A percentile compares a stretch with the other conserved stretches of the same genome.
Conservation (phyloP, 2,329 filamentous ascomycete genomes). For the Aureobasidium sp. region DNA sequence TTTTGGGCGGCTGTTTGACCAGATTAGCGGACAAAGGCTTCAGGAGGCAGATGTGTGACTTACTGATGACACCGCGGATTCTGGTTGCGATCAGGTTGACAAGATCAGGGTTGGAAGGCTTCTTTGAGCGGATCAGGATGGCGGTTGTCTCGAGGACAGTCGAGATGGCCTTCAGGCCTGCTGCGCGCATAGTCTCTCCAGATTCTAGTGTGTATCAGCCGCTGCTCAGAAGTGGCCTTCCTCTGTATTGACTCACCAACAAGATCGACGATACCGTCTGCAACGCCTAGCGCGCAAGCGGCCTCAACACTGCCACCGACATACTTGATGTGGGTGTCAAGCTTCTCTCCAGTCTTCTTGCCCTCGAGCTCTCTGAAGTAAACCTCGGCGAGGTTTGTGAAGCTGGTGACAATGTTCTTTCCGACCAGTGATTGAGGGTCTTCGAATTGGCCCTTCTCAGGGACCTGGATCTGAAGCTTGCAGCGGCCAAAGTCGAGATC, state of each 20-base stretch:
- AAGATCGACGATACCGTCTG: constrained; percentile 94
- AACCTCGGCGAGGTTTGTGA: constrained; percentile 72
- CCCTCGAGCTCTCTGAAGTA: constrained; percentile 77
- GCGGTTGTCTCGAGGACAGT: constrained; percentile 85
- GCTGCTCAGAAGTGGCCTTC: neutral
- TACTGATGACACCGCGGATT: constrained; percentile 86
- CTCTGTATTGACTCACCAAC: constrained; percentile 59
- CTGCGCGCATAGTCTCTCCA: constrained; percentile 95
- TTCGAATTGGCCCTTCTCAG: constrained; percentile 68
- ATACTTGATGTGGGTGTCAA: constrained; percentile 85
- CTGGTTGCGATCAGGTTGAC: constrained; percentile 79
- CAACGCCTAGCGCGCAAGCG: constrained; percentile 88
- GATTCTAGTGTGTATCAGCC: constrained; percentile 58
- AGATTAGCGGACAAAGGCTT: neutral
- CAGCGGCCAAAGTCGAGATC: constrained; percentile 87
- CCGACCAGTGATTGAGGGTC: constrained; percentile 74
- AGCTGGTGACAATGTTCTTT: constrained; percentile 92
- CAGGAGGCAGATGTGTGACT: constrained; percentile 24
- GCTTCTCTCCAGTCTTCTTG: constrained; percentile 35
- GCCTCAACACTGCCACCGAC: constrained; percentile 96
- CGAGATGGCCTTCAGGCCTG: constrained; percentile 86
- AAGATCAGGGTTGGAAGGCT: constrained; percentile 69
- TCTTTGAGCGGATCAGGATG: constrained; percentile 84
- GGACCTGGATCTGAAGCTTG: constrained; percentile 94
- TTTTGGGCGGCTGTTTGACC: constrained; percentile 63